Percentiles rank a stretch among this genome's conserved stretches.
These are phyloP conservation scores for Rhodotorula diobovata DNA, from an alignment of 768 basidiomycete genomes.

Conservation along the genomic window DNA sequence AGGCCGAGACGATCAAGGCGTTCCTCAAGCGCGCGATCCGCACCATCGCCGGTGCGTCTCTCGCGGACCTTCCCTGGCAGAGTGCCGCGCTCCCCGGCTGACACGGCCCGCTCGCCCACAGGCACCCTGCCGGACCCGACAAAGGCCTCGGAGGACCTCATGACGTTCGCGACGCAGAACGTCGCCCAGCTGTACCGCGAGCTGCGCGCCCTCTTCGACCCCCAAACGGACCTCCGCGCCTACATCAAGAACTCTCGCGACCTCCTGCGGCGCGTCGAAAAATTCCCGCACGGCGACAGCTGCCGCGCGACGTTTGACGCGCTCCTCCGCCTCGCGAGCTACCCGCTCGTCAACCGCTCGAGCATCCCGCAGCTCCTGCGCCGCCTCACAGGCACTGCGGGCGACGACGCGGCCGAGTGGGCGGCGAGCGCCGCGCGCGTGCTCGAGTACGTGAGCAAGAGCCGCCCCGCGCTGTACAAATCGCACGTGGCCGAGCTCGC, in stretches of 20 bases:
- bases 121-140: conserved; percentile 60
- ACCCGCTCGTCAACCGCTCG: conserved; percentile 75
- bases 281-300: conserved; percentile 52
- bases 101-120: conserved; percentile 42
- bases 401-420: background rate
- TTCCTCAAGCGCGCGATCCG: conserved; percentile 58
- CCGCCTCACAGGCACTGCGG: conserved; percentile 44
- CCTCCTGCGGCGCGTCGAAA: conserved; percentile 69
- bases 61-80: background rate
- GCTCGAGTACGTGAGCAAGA: conserved; percentile 62
- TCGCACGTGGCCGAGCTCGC: conserved; percentile 69
- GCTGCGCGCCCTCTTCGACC: conserved; percentile 72
- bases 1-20: conserved; percentile 57
- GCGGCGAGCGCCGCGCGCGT: conserved; percentile 46
- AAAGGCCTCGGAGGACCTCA: conserved; percentile 72
- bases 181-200: conserved; percentile 80
- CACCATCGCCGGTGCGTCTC: conserved; percentile 58
- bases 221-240: conserved; percentile 73
- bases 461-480: conserved; percentile 67
- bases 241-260: conserved; percentile 78
- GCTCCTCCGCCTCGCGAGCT: conserved; percentile 65
- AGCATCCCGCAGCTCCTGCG: conserved; percentile 76
- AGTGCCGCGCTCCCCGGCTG: background rate
- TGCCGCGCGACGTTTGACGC: conserved; percentile 64
- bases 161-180: conserved; percentile 77